A percentile compares a stretch with the other conserved stretches of the same genome.
phyloP scores from a whole-genome alignment of 306 rosid genomes.

The Cajanus cajan region DNA sequence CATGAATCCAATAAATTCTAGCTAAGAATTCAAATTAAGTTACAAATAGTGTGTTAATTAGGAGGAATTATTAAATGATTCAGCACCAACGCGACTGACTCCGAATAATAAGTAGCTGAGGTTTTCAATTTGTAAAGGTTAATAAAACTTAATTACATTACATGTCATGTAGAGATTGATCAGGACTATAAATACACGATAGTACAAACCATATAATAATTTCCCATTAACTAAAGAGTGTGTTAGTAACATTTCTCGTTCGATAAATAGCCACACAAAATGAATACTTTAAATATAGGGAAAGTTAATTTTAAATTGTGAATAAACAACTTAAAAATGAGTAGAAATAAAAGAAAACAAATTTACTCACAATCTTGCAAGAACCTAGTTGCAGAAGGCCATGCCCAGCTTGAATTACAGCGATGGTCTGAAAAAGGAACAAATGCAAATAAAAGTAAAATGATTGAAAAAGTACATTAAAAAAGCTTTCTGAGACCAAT shows the following conservation, averaged over 20 bases:
- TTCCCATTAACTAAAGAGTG: neutral
- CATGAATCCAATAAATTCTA: neutral
- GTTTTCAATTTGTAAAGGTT: neutral
- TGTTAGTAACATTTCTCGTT: neutral
- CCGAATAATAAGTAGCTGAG: neutral
- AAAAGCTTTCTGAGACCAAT: neutral
- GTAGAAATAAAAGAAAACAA: neutral
- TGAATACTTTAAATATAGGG: neutral
- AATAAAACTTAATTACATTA: neutral
- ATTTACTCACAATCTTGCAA: conserved; percentile 81
- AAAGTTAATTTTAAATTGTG: neutral
- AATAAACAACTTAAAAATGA: neutral
- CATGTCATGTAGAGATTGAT: neutral
- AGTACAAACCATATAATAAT: neutral
- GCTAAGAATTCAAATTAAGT: no score
- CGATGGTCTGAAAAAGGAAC: conserved; percentile 64
- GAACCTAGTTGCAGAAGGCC: conserved; percentile 98
- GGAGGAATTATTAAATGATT: neutral
- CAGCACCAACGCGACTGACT: no score
- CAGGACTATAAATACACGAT: neutral
- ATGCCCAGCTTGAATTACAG: conserved; percentile 97
- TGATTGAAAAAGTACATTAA: conserved; percentile 2
- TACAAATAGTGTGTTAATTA: neutral
- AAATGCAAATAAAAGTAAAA: neutral
- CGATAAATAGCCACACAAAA: neutral